Conservation (phyloP, 352 stramenopile species). For the Globisporangium iwayamae region DNA sequence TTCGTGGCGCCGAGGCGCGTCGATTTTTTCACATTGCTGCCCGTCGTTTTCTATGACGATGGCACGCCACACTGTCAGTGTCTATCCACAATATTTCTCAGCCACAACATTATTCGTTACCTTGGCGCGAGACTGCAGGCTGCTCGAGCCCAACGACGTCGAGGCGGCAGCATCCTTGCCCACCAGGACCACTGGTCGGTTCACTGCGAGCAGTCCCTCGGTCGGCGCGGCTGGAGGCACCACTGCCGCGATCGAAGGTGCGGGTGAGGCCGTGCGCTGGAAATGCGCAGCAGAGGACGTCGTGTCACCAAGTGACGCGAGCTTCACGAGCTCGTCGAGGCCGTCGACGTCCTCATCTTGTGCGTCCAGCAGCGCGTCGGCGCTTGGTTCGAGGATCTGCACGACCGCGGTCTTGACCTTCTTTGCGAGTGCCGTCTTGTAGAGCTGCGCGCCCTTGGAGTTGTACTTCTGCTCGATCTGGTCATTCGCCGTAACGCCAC, state of each 20-base stretch:
- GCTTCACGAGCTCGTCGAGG: constrained; percentile 78
- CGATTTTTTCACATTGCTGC: constrained; percentile 37
- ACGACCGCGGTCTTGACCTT: constrained; percentile 74
- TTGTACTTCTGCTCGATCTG: constrained; percentile 92
- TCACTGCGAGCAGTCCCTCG: constrained; percentile 45
- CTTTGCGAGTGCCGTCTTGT: constrained; percentile 83
- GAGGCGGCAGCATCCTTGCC: constrained; percentile 55
- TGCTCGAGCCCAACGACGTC: constrained; percentile 30
- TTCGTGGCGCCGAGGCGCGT: constrained; percentile 76
- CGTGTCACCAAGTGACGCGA: constrained; percentile 38
- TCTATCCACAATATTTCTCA: neutral
- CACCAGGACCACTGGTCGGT: constrained; percentile 69
- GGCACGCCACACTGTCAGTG: neutral
- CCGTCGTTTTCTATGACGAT: constrained; percentile 29
- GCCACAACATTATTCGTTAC: constrained; percentile 16
- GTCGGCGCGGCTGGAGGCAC: constrained; percentile 19
- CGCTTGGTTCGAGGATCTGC: constrained; percentile 41
- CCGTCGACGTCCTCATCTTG: constrained; percentile 52
- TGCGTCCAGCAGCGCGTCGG: constrained; percentile 37
- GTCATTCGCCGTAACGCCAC: neutral
- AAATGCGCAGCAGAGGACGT: constrained; percentile 41
- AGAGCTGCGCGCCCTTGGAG: constrained; percentile 85
- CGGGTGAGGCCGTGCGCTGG: constrained; percentile 24
- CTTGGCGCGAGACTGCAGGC: constrained; percentile 60
- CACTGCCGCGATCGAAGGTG: constrained; percentile 1